Evolutionary conservation across 345 rosid genomes (phyloP), one percentile per base, ranked within the genome.

Genomic region (Streptanthus diversifolius): DNA sequence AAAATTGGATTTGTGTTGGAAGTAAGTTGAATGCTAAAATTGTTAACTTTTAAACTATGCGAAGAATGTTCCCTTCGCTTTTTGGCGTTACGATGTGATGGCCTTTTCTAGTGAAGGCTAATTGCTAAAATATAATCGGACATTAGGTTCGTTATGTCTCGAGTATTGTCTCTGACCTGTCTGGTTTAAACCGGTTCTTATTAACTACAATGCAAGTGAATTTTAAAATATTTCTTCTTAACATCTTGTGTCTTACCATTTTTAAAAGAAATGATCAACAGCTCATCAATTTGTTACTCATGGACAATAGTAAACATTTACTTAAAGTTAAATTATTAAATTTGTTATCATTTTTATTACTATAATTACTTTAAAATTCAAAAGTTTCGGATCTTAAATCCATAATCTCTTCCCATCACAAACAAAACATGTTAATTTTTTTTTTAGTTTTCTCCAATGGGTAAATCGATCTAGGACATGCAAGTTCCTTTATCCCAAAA

Each of bases 1-100:
- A 67, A 66, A 66, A 10, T 48, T 40, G 6, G 68, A 68, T 48
- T 27, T 12, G 53, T 55, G 9, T 25, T 25, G 45, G 62, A 59
- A 60, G 47, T 57, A 66, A 47, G 66, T 45, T 7, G 52, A 67
- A 40, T 30, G 73, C 73, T 39, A 53, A 67, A 67, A 67, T 6
- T 39, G 62, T 49, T 2, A 22, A 33, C 24, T 21, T 21, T 73
- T 1, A 48, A 69, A 68, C 37, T 68, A 47, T 35, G 49, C 1
- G 47, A 40, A 74, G 56, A 60, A 63, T 67, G 30, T 30, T 75
- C 51, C 63, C 56, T 75, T 67, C 78, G 67, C 68, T 67, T 75
- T 48, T 75, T 51, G 63, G 24, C 53, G 33, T 74, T 59, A 48
- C 59, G 8, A 30, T 59, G 54, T 67, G 17, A 57, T 56, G 41